A percentile compares a stretch with the other conserved stretches of the same genome.
These are phyloP conservation scores for Aspergillus mulundensis DNA, from an alignment of 495 filamentous ascomycete species.

Conservation along the genomic window DNA sequence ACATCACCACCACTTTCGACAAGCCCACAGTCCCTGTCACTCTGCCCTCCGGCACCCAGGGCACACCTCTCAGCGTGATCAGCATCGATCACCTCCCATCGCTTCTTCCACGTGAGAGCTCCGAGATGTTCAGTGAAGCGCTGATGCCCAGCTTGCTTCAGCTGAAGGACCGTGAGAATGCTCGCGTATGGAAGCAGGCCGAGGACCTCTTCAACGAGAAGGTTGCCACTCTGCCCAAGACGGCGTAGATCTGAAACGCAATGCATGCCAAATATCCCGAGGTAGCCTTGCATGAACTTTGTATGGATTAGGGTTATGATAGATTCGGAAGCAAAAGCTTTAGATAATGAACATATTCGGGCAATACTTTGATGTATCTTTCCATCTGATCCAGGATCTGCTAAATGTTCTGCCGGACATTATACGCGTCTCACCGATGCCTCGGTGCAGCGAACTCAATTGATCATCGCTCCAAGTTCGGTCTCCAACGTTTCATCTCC, in stretches of 20 bases:
- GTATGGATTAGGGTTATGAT: neutral
- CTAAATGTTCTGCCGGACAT: neutral
- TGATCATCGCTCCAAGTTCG: neutral
- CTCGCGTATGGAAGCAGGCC: slow-evolving; percentile 77
- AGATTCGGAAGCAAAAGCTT: neutral
- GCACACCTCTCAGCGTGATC: slow-evolving; percentile 68
- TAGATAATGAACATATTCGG: slow-evolving; percentile 6
- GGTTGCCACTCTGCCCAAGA: slow-evolving; percentile 64
- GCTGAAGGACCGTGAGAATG: slow-evolving; percentile 67
- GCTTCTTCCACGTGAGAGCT: slow-evolving; percentile 80
- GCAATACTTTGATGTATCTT: neutral
- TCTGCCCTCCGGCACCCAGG: slow-evolving; percentile 42
- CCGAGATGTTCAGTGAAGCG: slow-evolving; percentile 78
- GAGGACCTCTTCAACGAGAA: slow-evolving; percentile 83
- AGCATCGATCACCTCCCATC: slow-evolving; percentile 89
- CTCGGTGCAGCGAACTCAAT: neutral
- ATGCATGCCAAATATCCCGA: neutral
- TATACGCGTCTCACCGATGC: neutral
- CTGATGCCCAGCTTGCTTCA: slow-evolving; percentile 75
- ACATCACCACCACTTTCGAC: slow-evolving; percentile 73
- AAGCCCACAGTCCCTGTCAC: slow-evolving; percentile 75
- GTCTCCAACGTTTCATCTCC: slow-evolving; percentile 1
- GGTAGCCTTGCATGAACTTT: neutral
- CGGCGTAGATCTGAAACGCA: neutral
- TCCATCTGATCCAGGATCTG: neutral